Base-by-base conservation (phyloP, 2,329 filamentous ascomycete genomes). In the Colletotrichum truncatum region DNA sequence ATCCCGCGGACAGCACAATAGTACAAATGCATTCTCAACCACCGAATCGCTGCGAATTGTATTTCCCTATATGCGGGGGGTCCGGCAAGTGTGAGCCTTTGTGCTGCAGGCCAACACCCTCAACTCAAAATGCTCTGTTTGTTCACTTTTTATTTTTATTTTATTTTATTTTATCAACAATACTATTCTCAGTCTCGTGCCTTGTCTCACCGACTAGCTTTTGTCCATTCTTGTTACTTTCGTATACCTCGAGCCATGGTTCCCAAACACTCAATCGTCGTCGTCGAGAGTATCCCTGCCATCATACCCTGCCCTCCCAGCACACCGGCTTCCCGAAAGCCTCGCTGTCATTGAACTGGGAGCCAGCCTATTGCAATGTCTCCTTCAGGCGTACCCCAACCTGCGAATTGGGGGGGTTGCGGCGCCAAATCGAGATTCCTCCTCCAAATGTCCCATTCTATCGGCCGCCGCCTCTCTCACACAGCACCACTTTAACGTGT, bases 381-480 rank as follows among this genome's bases (percentile, higher is more conserved):
- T 30, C 9, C 30, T 10, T 14, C 21, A n/a, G 46, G 14, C 23
- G n/a, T 36, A 45, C 25, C 21, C 21, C 34, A 49, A 25, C 34
- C 36, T 9, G 34, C 16, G 8, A 16, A 36, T 39, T n/a, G n/a
- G n/a, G 51, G 41, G 57, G 34, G 43, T 25, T 26, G 21, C 8
- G 39, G 59, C 48, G 38, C 32, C 25, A 30, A 38, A 64, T 66
- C 38, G 52, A 58, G 30, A 39, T 58, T 45, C 52, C 38, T 61
- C 28, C 23, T 51, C 32, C 28, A 54, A 38, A n/a, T 49, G 30
- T 36, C 21, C 21, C 25, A 21, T 36, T 26, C 53, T 11, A 21
- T 16, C 48, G 11, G 10, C 48, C 48, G 36, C 52, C 14, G 25
- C 18, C n/a, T 23, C n/a, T n/a, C n/a, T n/a, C n/a, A 23, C 43